These are phyloP conservation scores for Staphylotrichum tortipilum DNA, from an alignment of 495 filamentous ascomycete species.

Conservation along the genomic window DNA sequence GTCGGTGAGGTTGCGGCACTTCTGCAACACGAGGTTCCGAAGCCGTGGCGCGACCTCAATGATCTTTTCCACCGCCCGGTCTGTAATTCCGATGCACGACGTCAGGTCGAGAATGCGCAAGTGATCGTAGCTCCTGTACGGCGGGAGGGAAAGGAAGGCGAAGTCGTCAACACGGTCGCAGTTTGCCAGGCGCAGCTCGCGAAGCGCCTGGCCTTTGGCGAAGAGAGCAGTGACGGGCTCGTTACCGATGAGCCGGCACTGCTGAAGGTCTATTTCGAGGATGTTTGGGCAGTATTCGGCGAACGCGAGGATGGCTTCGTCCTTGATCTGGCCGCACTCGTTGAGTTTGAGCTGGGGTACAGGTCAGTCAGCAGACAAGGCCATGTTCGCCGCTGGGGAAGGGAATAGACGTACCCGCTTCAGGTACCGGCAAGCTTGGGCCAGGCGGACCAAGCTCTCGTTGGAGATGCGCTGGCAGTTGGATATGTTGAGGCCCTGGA, in stretches of 20 bases:
- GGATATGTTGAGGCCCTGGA: constrained; percentile 92
- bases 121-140: constrained; percentile 62
- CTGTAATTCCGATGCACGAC: constrained; percentile 70
- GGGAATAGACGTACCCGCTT: constrained; percentile 59
- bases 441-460: constrained; percentile 72
- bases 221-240: constrained; percentile 71
- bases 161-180: constrained; percentile 74
- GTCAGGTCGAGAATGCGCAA: constrained; percentile 93
- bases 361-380: constrained; percentile 18
- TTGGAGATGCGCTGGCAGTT: constrained; percentile 78
- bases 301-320: constrained; percentile 72
- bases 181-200: constrained; percentile 78
- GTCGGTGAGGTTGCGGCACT: constrained; percentile 89
- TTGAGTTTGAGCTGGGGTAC: constrained; percentile 80
- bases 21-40: constrained; percentile 86
- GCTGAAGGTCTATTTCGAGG: constrained; percentile 90
- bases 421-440: constrained; percentile 72
- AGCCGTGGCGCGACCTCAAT: constrained; percentile 78
- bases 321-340: constrained; percentile 68
- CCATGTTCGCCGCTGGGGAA: not conserved
- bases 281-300: constrained; percentile 83
- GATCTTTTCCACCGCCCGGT: constrained; percentile 79
- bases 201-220: constrained; percentile 63
- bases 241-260: constrained; percentile 72
- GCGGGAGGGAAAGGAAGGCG: constrained; percentile 77